Base-by-base conservation (phyloP, 2,329 filamentous ascomycete genomes). In the Trichoderma brevicompactum region DNA sequence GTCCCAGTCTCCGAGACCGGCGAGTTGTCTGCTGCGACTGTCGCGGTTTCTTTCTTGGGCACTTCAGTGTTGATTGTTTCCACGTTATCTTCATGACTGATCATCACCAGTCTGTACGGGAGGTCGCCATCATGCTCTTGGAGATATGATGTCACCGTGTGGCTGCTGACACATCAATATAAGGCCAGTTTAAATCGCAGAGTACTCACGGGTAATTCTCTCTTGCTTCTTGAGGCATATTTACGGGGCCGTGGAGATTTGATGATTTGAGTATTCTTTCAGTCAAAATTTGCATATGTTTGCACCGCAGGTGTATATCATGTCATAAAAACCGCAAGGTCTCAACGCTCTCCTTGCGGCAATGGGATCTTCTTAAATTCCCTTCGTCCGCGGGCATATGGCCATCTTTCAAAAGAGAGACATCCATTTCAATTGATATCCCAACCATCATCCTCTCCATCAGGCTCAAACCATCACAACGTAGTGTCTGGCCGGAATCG, bases 401-500 rank as follows among this genome's bases (percentile, higher is more conserved):
- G 50, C 19, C 43, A 28, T 53, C 40, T 9, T 15, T 36, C 48
- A 23, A 48, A 48, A 28, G 13, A 62, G 32, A 48, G n/a, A 19
- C 34, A 19, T 17, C 10, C 44, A 38, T 34, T 41, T 40, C 34
- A 38, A n/a, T 56, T 64, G 61, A 43, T 32, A 48, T 48, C 61
- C 52, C 61, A 50, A 55, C 43, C 38, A 17, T 23, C 44, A 43
- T 28, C 15, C 49, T 41, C 43, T 44, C 17, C 32, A 41, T 60
- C 55, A 48, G 63, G 63, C 54, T 41, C 43, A 34, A 34, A 34
- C 32, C n/a, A 19, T 19, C 13, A 46, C 17, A 6, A 55, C 46
- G n/a, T 63, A 44, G 58, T 38, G 58, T 62, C 40, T 54, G 7
- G 41, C 23, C 38, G 5, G n/a, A 46, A 41, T 66, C 65, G 67